These are phyloP conservation scores for Funneliformis geosporum DNA, from an alignment of 192 early-diverging fungal species.

Conservation along the genomic window DNA sequence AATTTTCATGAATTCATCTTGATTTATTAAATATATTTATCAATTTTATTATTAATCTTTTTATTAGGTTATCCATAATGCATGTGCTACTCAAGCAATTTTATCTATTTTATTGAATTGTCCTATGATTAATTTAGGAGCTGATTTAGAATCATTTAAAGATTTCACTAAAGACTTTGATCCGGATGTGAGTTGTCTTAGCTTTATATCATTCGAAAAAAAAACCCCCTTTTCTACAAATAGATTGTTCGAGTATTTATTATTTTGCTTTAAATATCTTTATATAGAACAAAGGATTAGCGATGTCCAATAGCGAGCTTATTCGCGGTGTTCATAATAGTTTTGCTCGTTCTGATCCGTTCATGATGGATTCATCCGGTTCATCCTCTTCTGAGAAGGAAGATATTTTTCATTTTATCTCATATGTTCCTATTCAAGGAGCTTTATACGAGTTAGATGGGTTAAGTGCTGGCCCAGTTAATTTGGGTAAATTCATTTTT, in stretches of 20 bases:
- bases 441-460: conserved; percentile 80
- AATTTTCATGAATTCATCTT: not conserved
- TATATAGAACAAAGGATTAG: conserved; percentile 70
- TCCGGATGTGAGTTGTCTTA: conserved; percentile 55
- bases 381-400: conserved; percentile 60
- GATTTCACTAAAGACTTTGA: conserved; percentile 70
- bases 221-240: too few relatives aligned
- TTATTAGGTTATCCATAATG: conserved; percentile 75
- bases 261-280: not conserved
- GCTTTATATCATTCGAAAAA: not conserved
- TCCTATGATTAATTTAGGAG: conserved; percentile 68
- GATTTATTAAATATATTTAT: not conserved
- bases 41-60: not conserved
- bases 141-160: conserved; percentile 65
- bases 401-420: conserved; percentile 80
- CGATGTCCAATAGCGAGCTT: conserved; percentile 75
- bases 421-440: conserved; percentile 73
- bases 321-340: conserved; percentile 78
- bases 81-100: conserved; percentile 87
- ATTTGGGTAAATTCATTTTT: conserved; percentile 43
- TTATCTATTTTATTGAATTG: conserved; percentile 73
- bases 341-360: conserved; percentile 78
- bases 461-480: conserved; percentile 64
- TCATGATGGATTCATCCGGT: conserved; percentile 65
- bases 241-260: not conserved